Evolutionary conservation across 495 filamentous ascomycete species (phyloP), one percentile per base, ranked within the genome.

Genomic region (Tuber aestivum): DNA sequence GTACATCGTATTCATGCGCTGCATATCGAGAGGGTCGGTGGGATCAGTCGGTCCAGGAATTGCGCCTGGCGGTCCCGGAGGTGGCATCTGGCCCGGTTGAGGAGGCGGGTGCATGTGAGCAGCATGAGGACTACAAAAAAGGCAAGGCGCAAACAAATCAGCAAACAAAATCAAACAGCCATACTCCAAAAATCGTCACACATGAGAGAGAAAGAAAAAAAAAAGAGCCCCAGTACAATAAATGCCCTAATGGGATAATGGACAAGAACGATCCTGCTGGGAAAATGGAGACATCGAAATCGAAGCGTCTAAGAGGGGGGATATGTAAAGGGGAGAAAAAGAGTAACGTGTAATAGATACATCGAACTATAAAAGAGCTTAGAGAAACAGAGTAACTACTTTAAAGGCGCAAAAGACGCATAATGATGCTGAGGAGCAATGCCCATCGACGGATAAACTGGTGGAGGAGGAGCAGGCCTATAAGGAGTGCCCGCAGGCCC

Each of bases 401-500:
- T 92, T 89, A 91, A 89, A 81, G 90, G 90, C 81, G 89, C 91
- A 87, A 90, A 92, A 83, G 89, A 90, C 83, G 87, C 87, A 84
- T 91, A 91, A 81, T 90, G 90, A 80, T 94, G 91, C 79, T 89
- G 87, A 20, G 91, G 90, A 81, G 92, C 91, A 85, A 93, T 89
- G 76, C 91, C 91, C 90, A 95, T 94, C 77, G 91, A 92, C 72
- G 94, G 94, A 85, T 91, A 94, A 45, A 92, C 89, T 72, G 92
- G 94, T 41, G 95, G 95, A 40, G 95, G 94, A 76, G 94, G 94
- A 71, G 95, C 95, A 50, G 95, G 95, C 72, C 95, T 91, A 84
- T 99, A 99, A 71, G 95, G 95, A 77, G 96, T 99, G 76, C 96
- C 96, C 74, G 96, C 95, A 74, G 92, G 92, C 72, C 95, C 95